These are phyloP conservation scores for Monilinia laxa DNA, from an alignment of 2,329 filamentous ascomycete genomes.

Conservation along the genomic window DNA sequence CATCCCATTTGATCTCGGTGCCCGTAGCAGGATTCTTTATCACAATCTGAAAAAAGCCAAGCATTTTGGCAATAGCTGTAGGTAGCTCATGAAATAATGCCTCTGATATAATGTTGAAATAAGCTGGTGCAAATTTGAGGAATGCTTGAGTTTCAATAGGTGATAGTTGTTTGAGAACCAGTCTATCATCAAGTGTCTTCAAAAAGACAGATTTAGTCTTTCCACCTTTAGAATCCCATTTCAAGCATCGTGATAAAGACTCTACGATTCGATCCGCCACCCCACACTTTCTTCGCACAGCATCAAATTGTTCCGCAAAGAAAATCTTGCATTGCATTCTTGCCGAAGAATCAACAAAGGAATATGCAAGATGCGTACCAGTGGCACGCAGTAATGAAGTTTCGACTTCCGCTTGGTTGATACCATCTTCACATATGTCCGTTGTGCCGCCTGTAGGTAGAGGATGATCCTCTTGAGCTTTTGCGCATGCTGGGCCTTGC, in stretches of 20 bases:
- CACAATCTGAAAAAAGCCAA: constrained; percentile 95
- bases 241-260: constrained; percentile 89
- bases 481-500: constrained; percentile 46
- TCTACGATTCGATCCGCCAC: constrained; percentile 93
- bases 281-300: constrained; percentile 86
- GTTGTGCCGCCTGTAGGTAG: constrained; percentile 32
- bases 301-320: constrained; percentile 97
- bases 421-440: constrained; percentile 39
- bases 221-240: constrained; percentile 97
- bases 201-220: constrained; percentile 98
- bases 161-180: constrained; percentile 78
- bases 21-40: constrained; percentile 94
- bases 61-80: constrained; percentile 98
- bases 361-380: constrained; percentile 92
- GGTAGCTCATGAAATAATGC: constrained; percentile 93
- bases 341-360: constrained; percentile 90
- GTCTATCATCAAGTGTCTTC: constrained; percentile 91
- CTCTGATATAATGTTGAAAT: constrained; percentile 96
- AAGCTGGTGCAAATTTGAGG: constrained; percentile 90
- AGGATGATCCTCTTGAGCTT: constrained; percentile 38
- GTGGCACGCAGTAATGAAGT: constrained; percentile 79
- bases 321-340: constrained; percentile 98
- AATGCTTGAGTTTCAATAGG: constrained; percentile 92
- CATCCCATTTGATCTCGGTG: constrained; percentile 89
- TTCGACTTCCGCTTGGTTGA: constrained; percentile 73